phyloP scores from a whole-genome alignment of 2,329 filamentous ascomycete species.

The Aspergillus versicolor region DNA sequence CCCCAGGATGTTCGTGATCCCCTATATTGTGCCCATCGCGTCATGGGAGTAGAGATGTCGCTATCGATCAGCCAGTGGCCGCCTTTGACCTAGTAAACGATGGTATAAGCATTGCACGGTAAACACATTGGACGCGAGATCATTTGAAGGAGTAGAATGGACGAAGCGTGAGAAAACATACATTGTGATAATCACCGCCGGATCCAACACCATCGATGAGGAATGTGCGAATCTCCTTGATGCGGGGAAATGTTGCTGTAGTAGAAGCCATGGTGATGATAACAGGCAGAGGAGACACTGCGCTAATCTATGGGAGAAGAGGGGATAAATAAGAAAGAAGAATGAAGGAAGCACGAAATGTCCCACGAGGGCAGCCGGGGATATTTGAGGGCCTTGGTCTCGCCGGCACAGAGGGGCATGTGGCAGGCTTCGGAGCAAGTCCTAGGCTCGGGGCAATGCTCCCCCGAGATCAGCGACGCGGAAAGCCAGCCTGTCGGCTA shows the following conservation, averaged over 20 bases:
- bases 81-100: slow-evolving; percentile 40
- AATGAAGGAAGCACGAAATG: slow-evolving; percentile 14
- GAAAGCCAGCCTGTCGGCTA: background rate
- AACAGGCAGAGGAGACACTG: background rate
- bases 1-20: slow-evolving; percentile 88
- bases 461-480: slow-evolving; percentile 23
- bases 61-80: slow-evolving; percentile 81
- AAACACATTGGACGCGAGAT: background rate
- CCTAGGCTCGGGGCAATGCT: slow-evolving; percentile 30
- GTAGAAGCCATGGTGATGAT: slow-evolving; percentile 30
- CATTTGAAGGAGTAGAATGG: background rate
- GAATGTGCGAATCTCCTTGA: slow-evolving; percentile 48
- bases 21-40: slow-evolving; percentile 83
- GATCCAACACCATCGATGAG: slow-evolving; percentile 48
- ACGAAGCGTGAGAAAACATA: slow-evolving; percentile 49
- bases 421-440: slow-evolving; percentile 10
- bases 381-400: slow-evolving; percentile 20
- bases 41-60: slow-evolving; percentile 90
- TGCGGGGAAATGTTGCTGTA: slow-evolving; percentile 39
- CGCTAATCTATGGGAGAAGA: background rate
- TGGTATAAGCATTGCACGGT: background rate
- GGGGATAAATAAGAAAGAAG: slow-evolving; percentile 6
- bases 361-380: slow-evolving; percentile 4
- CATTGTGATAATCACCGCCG: slow-evolving; percentile 76
- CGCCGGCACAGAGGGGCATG: slow-evolving; percentile 4